phyloP scores from a whole-genome alignment of 2,329 filamentous ascomycete genomes.

The Trichoderma endophyticum region DNA sequence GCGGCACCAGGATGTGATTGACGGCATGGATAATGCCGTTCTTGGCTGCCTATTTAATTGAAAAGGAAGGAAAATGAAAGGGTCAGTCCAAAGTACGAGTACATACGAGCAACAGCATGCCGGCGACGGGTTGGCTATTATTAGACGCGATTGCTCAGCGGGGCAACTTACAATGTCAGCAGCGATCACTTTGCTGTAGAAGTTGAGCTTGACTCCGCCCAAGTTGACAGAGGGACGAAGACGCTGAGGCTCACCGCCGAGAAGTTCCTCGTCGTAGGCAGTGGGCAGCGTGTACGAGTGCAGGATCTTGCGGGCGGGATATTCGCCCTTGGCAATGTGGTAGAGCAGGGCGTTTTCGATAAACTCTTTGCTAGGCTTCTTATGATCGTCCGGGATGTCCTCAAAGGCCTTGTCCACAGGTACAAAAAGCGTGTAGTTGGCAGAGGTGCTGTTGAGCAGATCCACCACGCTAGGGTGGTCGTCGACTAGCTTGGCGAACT shows the following conservation, averaged over 20 bases:
- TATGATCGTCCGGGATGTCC: slow-evolving; percentile 47
- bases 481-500: slow-evolving; percentile 71
- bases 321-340: slow-evolving; percentile 67
- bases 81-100: slow-evolving; percentile 7
- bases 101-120: neutral
- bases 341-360: slow-evolving; percentile 69
- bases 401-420: slow-evolving; percentile 76
- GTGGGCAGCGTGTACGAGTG: slow-evolving; percentile 73
- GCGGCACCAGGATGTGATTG: slow-evolving; percentile 72
- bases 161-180: slow-evolving; percentile 60
- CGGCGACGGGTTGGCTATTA: neutral
- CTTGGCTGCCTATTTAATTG: slow-evolving; percentile 53
- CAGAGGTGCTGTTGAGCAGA: slow-evolving; percentile 68
- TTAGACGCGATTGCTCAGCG: slow-evolving; percentile 11
- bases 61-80: neutral
- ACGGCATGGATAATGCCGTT: slow-evolving; percentile 82
- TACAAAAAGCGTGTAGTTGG: slow-evolving; percentile 78
- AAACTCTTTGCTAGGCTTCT: slow-evolving; percentile 66
- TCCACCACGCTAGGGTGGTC: slow-evolving; percentile 69
- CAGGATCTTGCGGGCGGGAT: slow-evolving; percentile 64
- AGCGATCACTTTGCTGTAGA: slow-evolving; percentile 67
- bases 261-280: slow-evolving; percentile 52
- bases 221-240: slow-evolving; percentile 64
- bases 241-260: slow-evolving; percentile 68
- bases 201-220: slow-evolving; percentile 69